These are phyloP conservation scores for Taphrina wiesneri DNA, from an alignment of 1,139 yeast species.

Conservation along the genomic window DNA sequence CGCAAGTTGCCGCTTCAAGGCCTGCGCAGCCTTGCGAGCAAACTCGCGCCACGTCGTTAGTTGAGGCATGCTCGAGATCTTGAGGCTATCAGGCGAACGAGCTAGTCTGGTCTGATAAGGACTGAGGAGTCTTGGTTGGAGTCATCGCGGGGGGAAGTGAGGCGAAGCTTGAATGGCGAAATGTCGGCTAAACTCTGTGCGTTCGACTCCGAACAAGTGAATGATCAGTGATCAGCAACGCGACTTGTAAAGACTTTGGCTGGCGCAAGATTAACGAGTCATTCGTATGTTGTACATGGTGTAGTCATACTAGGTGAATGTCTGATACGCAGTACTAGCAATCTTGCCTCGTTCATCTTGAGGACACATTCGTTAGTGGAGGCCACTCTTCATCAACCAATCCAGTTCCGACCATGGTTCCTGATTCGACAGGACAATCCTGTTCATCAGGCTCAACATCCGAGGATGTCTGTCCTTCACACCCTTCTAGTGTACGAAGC, in stretches of 20 bases:
- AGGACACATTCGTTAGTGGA: background rate
- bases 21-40: slow-evolving; percentile 34
- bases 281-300: too few relatives aligned
- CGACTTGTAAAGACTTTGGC: too few relatives aligned
- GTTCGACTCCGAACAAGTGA: background rate
- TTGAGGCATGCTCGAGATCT: background rate
- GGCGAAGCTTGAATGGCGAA: slow-evolving; percentile 1
- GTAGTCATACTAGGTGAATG: too few relatives aligned
- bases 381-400: slow-evolving; percentile 2
- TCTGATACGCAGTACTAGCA: too few relatives aligned
- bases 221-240: background rate
- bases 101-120: background rate
- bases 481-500: background rate
- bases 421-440: background rate
- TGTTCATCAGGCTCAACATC: background rate
- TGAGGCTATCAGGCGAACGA: background rate
- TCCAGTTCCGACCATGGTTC: background rate
- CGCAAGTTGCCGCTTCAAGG: slow-evolving; percentile 26
- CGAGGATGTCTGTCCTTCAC: slow-evolving; percentile 7
- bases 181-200: background rate
- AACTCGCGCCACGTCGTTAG: slow-evolving; percentile 17
- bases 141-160: slow-evolving; percentile 4
- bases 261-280: too few relatives aligned
- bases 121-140: background rate
- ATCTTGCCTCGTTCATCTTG: background rate